Evolutionary conservation across 2,329 filamentous ascomycete species (phyloP).

Genomic region (Exophiala sp.): DNA sequence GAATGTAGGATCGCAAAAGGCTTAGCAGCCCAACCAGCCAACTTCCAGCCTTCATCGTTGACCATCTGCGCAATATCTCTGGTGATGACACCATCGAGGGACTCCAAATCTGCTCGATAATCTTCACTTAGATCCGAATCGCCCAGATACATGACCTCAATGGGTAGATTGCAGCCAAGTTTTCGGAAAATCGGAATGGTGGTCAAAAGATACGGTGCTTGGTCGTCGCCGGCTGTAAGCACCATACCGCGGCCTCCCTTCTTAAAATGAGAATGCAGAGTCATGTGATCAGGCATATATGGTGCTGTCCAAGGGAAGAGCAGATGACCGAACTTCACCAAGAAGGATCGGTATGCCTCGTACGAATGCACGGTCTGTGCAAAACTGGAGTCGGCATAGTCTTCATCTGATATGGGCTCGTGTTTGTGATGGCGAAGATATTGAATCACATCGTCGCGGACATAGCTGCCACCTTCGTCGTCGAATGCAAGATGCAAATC

Average conservation of each 20-base stretch:
- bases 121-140: constrained; percentile 45
- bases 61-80: constrained; percentile 46
- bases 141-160: constrained; percentile 36
- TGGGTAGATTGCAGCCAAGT: constrained; percentile 27
- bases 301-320: constrained; percentile 37
- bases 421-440: constrained; percentile 34
- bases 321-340: constrained; percentile 37
- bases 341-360: constrained; percentile 41
- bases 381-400: constrained; percentile 25
- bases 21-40: constrained; percentile 47
- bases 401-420: constrained; percentile 6
- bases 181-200: constrained; percentile 35
- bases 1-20: constrained; percentile 47
- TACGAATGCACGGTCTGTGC: constrained; percentile 40
- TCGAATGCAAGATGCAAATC: constrained; percentile 25
- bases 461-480: constrained; percentile 35
- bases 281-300: constrained; percentile 46
- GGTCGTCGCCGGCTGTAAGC: constrained; percentile 44
- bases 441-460: constrained; percentile 43
- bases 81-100: constrained; percentile 42
- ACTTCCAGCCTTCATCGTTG: constrained; percentile 43
- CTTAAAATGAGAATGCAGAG: constrained; percentile 41
- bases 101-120: constrained; percentile 41
- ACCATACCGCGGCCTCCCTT: constrained; percentile 44
- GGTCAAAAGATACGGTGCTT: constrained; percentile 43